Conservation (phyloP, 352 stramenopile genomes). For the Halophytophthora polymorphica region DNA sequence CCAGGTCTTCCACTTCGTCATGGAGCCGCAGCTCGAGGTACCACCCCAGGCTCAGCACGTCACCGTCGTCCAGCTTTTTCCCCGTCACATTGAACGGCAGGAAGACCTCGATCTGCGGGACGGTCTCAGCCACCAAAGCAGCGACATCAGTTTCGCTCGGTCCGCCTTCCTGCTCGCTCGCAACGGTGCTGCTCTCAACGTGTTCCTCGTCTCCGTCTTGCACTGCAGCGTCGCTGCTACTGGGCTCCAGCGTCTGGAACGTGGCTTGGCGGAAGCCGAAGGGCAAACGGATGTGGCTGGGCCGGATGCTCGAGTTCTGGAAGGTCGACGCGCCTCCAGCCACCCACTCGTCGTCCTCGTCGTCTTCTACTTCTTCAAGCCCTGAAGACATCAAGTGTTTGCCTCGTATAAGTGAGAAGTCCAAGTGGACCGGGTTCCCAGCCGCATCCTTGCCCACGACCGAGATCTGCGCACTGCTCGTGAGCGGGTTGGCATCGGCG, state of each 20-base stretch:
- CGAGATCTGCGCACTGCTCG: conserved; percentile 46
- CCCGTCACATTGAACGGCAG: conserved; percentile 70
- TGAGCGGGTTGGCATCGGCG: conserved; percentile 53
- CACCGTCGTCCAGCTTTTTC: conserved; percentile 51
- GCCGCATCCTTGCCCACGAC: conserved; percentile 44
- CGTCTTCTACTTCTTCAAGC: conserved; percentile 6
- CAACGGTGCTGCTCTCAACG: neutral
- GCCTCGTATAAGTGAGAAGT: conserved; percentile 62
- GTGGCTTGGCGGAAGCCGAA: conserved; percentile 63
- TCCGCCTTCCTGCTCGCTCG: neutral
- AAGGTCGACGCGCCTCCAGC: conserved; percentile 53
- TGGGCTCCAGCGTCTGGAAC: conserved; percentile 22
- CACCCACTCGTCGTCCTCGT: conserved; percentile 8
- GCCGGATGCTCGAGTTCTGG: conserved; percentile 60
- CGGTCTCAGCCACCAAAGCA: conserved; percentile 12
- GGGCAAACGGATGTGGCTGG: conserved; percentile 53
- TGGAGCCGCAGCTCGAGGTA: conserved; percentile 51
- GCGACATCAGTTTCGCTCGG: neutral
- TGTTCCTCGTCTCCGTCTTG: conserved; percentile 7
- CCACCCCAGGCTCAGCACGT: conserved; percentile 52
- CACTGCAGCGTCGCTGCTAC: neutral
- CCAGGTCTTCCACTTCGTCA: conserved; percentile 50
- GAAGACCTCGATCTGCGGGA: conserved; percentile 48
- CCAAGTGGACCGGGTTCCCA: conserved; percentile 30
- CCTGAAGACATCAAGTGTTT: conserved; percentile 24